These are phyloP conservation scores for Sugiyamaella mastotermitis DNA, from an alignment of 805 yeast species.

Conservation along the genomic window DNA sequence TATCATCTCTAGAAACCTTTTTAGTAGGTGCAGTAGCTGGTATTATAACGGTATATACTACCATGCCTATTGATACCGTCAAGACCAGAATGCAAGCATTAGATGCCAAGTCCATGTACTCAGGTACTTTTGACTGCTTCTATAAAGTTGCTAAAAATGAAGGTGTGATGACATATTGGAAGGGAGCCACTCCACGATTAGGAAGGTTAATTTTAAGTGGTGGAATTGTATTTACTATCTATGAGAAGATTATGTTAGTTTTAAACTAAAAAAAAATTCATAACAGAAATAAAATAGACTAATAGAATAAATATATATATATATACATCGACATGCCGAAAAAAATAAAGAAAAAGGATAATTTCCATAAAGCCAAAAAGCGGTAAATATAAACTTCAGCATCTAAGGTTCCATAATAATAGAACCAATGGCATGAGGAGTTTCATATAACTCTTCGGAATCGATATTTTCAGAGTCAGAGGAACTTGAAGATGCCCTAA, in stretches of 20 bases:
- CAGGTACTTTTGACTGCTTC: conserved; percentile 78
- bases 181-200: conserved; percentile 95
- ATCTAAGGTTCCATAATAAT: too few species aligned
- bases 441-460: too few species aligned
- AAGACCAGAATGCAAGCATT: conserved; percentile 96
- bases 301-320: too few species aligned
- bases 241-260: conserved; percentile 78
- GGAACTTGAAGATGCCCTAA: conserved; percentile 22
- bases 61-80: conserved; percentile 94
- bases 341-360: too few species aligned
- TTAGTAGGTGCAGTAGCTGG: conserved; percentile 89
- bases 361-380: too few species aligned
- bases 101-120: conserved; percentile 64
- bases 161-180: conserved; percentile 90
- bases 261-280: too few species aligned
- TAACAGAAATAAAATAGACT: too few species aligned
- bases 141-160: conserved; percentile 73
- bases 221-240: conserved; percentile 94
- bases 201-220: conserved; percentile 92
- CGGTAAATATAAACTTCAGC: too few species aligned
- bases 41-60: conserved; percentile 79
- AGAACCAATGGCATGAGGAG: too few species aligned
- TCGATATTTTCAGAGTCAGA: too few species aligned
- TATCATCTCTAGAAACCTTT: conserved; percentile 75
- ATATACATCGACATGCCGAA: too few species aligned